Conservation (phyloP, 495 filamentous ascomycete species). For the Penicillium manginii region DNA sequence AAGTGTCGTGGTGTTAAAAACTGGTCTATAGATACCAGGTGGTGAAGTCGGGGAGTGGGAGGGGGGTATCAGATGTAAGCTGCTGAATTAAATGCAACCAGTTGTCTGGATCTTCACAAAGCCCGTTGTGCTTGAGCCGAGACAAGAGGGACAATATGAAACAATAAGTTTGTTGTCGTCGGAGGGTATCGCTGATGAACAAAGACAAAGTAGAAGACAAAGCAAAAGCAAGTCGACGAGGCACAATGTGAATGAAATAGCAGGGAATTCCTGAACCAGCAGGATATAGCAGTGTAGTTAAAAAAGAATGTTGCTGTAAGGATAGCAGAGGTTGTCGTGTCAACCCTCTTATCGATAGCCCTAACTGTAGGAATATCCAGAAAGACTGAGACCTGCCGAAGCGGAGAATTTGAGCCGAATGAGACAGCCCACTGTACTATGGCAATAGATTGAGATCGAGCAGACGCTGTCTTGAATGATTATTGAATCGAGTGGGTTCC, state of each 20-base stretch:
- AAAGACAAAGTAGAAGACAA: constrained; percentile 11
- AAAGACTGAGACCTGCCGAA: constrained; percentile 35
- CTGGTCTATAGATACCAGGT: neutral
- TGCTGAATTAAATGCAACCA: neutral
- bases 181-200: constrained; percentile 6
- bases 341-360: constrained; percentile 47
- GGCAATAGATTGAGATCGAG: constrained; percentile 24
- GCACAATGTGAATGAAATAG: neutral
- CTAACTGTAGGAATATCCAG: constrained; percentile 29
- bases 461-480: constrained; percentile 13
- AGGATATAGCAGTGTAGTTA: constrained; percentile 25
- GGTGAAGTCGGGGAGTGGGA: neutral
- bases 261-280: constrained; percentile 27
- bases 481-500: constrained; percentile 8
- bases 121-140: neutral
- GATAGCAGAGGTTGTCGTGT: constrained; percentile 53
- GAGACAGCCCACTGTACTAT: constrained; percentile 27
- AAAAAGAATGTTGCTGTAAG: constrained; percentile 47
- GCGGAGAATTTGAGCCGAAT: constrained; percentile 27
- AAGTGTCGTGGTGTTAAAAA: neutral
- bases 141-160: neutral
- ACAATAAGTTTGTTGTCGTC: neutral
- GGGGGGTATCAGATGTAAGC: neutral
- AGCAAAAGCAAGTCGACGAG: constrained; percentile 7
- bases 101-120: constrained; percentile 4